Evolutionary conservation across 2,329 filamentous ascomycete genomes (phyloP).

Genomic region (Curvularia spicifera): DNA sequence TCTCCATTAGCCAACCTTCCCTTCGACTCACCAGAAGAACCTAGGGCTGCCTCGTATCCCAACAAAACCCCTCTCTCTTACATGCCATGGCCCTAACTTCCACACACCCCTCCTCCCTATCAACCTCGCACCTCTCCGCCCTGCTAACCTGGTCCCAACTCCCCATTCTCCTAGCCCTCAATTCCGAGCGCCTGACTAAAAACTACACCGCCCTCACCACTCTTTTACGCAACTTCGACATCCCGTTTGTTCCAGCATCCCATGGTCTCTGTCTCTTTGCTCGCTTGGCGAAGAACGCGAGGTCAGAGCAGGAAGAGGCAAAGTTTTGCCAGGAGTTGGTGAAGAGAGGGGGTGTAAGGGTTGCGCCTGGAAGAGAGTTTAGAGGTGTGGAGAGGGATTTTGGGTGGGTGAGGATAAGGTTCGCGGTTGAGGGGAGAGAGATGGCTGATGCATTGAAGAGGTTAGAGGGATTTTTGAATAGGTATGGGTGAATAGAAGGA

Average conservation of each 20-base stretch:
- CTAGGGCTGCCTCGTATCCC: conserved; percentile 42
- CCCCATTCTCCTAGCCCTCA: conserved; percentile 35
- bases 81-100: conserved; percentile 28
- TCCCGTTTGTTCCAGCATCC: conserved; percentile 33
- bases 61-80: conserved; percentile 37
- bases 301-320: conserved; percentile 26
- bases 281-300: conserved; percentile 23
- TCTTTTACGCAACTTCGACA: conserved; percentile 20
- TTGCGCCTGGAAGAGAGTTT: conserved; percentile 27
- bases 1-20: too few relatives aligned
- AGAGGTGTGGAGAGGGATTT: conserved; percentile 36
- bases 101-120: conserved; percentile 28
- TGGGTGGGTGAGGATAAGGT: conserved; percentile 40
- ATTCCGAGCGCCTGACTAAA: conserved; percentile 30
- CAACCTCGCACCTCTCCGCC: conserved; percentile 28
- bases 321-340: conserved; percentile 28
- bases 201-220: conserved; percentile 30
- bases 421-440: conserved; percentile 28
- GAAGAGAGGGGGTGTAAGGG: conserved; percentile 14
- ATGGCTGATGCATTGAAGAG: conserved; percentile 11
- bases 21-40: background rate
- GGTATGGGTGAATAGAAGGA: background rate
- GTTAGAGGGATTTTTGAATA: conserved; percentile 15
- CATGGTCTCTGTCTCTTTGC: conserved; percentile 42
- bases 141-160: conserved; percentile 37